These are phyloP conservation scores for Colletotrichum tanaceti DNA, from an alignment of 2,329 filamentous ascomycete genomes.

Conservation along the genomic window DNA sequence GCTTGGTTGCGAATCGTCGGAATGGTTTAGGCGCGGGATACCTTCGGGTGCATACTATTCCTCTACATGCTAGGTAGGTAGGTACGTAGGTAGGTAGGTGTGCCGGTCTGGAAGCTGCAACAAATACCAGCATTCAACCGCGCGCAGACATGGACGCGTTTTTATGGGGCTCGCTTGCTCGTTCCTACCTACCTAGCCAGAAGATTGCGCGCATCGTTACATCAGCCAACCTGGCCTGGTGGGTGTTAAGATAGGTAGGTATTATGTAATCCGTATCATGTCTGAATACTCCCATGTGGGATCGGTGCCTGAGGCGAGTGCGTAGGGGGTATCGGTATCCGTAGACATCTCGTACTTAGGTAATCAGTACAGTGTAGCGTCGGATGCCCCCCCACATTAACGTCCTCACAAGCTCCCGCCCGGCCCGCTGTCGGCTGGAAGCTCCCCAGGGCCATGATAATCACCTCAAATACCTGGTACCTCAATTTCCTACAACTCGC, in stretches of 20 bases:
- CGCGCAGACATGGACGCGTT: background rate
- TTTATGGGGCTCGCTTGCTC: conserved; percentile 9
- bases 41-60: background rate
- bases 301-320: background rate
- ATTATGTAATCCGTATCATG: too few relatives aligned
- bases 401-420: conserved; percentile 16
- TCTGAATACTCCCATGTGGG: too few relatives aligned
- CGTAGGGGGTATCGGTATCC: too few relatives aligned
- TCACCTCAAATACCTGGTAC: too few relatives aligned
- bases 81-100: background rate
- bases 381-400: conserved; percentile 6
- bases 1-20: background rate
- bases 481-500: background rate
- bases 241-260: too few relatives aligned
- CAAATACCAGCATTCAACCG: background rate
- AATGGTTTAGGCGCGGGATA: background rate
- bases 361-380: too few relatives aligned
- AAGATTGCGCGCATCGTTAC: background rate
- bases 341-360: too few relatives aligned
- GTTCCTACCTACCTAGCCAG: background rate
- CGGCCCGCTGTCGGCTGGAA: conserved; percentile 5
- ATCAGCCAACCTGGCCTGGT: background rate
- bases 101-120: background rate
- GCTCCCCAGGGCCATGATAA: conserved; percentile 2
- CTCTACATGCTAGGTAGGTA: too few relatives aligned